Conservation (phyloP, 2,329 filamentous ascomycete genomes). For the Fusarium staphyleae region DNA sequence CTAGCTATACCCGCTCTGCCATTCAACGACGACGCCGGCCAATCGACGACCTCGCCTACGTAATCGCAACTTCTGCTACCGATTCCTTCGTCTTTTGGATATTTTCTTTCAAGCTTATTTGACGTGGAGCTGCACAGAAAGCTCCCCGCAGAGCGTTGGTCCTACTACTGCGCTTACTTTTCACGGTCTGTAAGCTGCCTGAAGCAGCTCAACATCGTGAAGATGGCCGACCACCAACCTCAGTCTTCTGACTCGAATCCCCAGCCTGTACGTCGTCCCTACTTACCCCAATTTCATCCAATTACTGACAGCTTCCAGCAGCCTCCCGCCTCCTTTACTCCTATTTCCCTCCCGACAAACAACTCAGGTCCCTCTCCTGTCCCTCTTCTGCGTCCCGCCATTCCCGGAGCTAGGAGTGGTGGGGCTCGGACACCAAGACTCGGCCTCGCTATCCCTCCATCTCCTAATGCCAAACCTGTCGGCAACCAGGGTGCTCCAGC, state of each 20-base stretch:
- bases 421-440: constrained; percentile 76
- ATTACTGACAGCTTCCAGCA: constrained; percentile 34
- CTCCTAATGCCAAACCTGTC: constrained; percentile 81
- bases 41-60: constrained; percentile 29
- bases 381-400: constrained; percentile 82
- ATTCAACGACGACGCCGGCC: constrained; percentile 30
- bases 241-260: constrained; percentile 33
- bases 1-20: background rate
- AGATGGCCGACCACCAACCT: constrained; percentile 39
- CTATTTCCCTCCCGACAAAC: constrained; percentile 44
- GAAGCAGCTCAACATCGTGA: constrained; percentile 18
- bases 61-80: constrained; percentile 8
- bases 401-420: constrained; percentile 71
- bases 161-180: background rate
- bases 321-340: constrained; percentile 32
- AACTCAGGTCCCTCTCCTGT: constrained; percentile 66
- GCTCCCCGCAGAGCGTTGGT: background rate
- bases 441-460: constrained; percentile 88
- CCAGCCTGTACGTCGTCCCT: constrained; percentile 33
- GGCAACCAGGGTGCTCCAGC: constrained; percentile 54
- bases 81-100: no score
- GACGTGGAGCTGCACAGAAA: no score
- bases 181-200: constrained; percentile 17
- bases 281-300: background rate
- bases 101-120: background rate